Base-by-base conservation (phyloP, 306 rosid species). In the Fagus sylvatica region DNA sequence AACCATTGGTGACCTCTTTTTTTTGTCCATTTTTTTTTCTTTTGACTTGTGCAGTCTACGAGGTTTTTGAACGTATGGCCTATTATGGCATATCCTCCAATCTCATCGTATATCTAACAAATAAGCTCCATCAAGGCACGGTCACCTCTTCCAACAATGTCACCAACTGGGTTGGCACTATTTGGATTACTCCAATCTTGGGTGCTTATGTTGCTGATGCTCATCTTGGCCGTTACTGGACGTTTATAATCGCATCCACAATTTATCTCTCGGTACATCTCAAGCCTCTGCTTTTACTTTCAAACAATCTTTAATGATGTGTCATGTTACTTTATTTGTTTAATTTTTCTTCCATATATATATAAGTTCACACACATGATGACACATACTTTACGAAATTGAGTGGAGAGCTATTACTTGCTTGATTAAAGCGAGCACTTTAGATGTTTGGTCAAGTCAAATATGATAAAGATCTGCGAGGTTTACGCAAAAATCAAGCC, bases 201-300 rank as follows among this genome's bases (percentile, higher is more conserved):
- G 98, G 98, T 0, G 98, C 98, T 17, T 95, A 88, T 11, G 61
- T 92, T 9, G 98, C 98, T 0, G 97, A 95, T 10, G 93, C 98
- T 68, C 87, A 83, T 65, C 93, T 92, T 22, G 98, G 98, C 4
- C 97, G 98, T 17, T 95, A 89, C 19, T 85, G 89, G 88, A 95
- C 98, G 1, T 95, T 92, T 56, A 56, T 88, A 42, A 34, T 80
- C 32, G 89, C 98, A 32, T 82, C 89, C 3, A 3, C 42, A 22
- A 68, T 92, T 55, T 91, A 91, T 74, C 85, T 95, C n/a, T 74
- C 79, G 43, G 98, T 92, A 87, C n/a, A 59, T 43, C 8, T 33
- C 34, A n/a, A 22, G 28, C 28, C 28, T 22, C 28, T 22, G 28
- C 28, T 22, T 46, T 46, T 10, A 46, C 51, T 46, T 46, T 22